Conservation (phyloP, 2,329 filamentous ascomycete genomes). For the Fragosphaeria purpurea region DNA sequence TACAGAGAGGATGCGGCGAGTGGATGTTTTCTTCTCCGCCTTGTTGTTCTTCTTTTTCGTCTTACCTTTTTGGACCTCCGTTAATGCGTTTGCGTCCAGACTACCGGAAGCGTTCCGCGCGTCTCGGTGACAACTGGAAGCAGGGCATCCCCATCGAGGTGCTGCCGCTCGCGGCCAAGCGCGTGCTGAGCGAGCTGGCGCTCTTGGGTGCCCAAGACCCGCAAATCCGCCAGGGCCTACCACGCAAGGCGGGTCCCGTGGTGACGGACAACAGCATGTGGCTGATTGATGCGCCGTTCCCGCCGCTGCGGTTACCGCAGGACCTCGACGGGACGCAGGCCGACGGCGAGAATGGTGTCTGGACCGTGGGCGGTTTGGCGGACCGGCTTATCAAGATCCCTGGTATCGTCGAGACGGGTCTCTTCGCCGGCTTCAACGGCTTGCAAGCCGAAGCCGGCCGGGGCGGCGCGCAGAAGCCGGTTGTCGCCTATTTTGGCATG, state of each 20-base stretch:
- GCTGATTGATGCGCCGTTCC: constrained; percentile 88
- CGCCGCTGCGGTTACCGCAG: constrained; percentile 55
- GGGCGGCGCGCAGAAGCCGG: constrained; percentile 74
- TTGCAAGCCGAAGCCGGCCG: constrained; percentile 48
- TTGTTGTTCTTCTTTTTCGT: background rate
- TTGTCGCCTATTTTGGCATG: constrained; percentile 93
- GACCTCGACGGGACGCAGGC: constrained; percentile 27
- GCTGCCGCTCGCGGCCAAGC: constrained; percentile 69
- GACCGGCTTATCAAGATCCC: constrained; percentile 68
- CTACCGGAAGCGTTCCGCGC: constrained; percentile 75
- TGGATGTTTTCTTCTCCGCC: background rate
- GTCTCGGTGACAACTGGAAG: constrained; percentile 68
- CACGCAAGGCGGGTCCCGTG: constrained; percentile 68
- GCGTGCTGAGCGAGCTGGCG: constrained; percentile 63
- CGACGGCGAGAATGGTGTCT: constrained; percentile 54
- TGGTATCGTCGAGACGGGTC: constrained; percentile 82
- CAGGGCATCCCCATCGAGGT: constrained; percentile 87
- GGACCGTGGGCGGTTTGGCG: constrained; percentile 71
- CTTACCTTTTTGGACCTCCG: background rate
- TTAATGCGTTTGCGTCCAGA: constrained; percentile 33
- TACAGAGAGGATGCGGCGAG: background rate
- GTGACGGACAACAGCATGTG: constrained; percentile 75
- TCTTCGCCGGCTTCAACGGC: constrained; percentile 79
- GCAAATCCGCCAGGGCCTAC: constrained; percentile 58
- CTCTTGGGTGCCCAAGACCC: constrained; percentile 65